These are phyloP conservation scores for Lactarius tabidus DNA, from an alignment of 768 basidiomycete genomes.

Conservation along the genomic window DNA sequence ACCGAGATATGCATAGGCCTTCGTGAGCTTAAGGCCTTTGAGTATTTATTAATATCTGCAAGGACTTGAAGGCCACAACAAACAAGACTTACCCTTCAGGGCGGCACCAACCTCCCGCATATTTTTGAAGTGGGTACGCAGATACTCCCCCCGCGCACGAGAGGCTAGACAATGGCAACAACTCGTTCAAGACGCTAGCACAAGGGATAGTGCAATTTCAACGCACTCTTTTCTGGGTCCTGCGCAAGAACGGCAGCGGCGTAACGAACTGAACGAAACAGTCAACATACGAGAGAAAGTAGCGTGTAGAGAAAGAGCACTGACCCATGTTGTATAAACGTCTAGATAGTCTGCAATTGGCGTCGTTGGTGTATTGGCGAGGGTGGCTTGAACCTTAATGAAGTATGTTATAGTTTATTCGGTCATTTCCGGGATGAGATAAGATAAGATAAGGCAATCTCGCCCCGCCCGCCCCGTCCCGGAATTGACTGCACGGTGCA, in stretches of 20 bases:
- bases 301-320: constrained; percentile 23
- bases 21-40: constrained; percentile 87
- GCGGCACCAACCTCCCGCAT: constrained; percentile 99
- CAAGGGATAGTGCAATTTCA: constrained; percentile 5
- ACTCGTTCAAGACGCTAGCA: constrained; percentile 19
- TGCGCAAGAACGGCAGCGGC: constrained; percentile 79
- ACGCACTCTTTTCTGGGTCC: constrained; percentile 94
- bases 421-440: not conserved
- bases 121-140: constrained; percentile 99
- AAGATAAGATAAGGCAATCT: constrained; percentile 13
- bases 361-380: no score
- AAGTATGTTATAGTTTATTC: constrained; percentile 13
- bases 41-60: constrained; percentile 6
- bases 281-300: constrained; percentile 20
- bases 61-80: not conserved
- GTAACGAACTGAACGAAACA: constrained; percentile 71
- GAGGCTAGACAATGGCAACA: constrained; percentile 51
- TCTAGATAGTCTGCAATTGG: constrained; percentile 29
- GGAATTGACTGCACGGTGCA: not conserved
- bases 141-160: constrained; percentile 91
- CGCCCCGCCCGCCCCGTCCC: not conserved
- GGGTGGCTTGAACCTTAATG: constrained; percentile 26
- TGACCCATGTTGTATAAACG: constrained; percentile 41
- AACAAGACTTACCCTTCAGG: constrained; percentile 62
- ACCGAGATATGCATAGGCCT: constrained; percentile 91